Conservation (phyloP, 2,329 filamentous ascomycete genomes). For the Alternaria tenuissima region DNA sequence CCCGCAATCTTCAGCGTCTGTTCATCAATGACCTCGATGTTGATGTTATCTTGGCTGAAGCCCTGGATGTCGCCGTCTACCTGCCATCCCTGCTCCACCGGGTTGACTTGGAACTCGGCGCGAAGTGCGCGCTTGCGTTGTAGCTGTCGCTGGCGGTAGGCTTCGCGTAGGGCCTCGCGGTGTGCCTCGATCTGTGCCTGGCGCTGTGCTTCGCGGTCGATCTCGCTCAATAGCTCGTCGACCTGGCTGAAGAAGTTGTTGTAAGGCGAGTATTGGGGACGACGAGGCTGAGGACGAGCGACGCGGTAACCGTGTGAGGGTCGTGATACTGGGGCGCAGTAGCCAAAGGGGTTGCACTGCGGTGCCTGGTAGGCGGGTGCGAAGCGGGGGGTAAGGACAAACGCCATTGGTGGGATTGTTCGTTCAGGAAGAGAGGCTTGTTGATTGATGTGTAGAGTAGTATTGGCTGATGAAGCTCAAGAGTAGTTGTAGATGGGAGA, state of each 20-base stretch:
- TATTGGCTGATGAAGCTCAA: constrained; percentile 25
- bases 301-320: constrained; percentile 31
- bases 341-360: constrained; percentile 41
- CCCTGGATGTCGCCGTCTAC: constrained; percentile 44
- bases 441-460: constrained; percentile 12
- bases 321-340: constrained; percentile 32
- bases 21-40: constrained; percentile 46
- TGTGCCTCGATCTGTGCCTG: constrained; percentile 39
- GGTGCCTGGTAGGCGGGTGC: constrained; percentile 40
- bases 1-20: constrained; percentile 44
- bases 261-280: constrained; percentile 37
- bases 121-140: constrained; percentile 42
- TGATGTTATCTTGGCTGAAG: constrained; percentile 47
- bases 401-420: constrained; percentile 39
- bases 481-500: constrained; percentile 30
- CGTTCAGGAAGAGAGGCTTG: constrained; percentile 4
- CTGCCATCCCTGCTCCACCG: constrained; percentile 42
- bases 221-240: constrained; percentile 42
- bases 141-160: constrained; percentile 26
- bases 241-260: constrained; percentile 45
- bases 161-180: constrained; percentile 37
- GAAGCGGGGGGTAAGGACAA: constrained; percentile 44
- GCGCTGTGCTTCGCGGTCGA: constrained; percentile 37
- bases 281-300: constrained; percentile 25
- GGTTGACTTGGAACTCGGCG: constrained; percentile 42